Conservation (phyloP, 139 green algal species). For the Haematococcus lacustris region DNA sequence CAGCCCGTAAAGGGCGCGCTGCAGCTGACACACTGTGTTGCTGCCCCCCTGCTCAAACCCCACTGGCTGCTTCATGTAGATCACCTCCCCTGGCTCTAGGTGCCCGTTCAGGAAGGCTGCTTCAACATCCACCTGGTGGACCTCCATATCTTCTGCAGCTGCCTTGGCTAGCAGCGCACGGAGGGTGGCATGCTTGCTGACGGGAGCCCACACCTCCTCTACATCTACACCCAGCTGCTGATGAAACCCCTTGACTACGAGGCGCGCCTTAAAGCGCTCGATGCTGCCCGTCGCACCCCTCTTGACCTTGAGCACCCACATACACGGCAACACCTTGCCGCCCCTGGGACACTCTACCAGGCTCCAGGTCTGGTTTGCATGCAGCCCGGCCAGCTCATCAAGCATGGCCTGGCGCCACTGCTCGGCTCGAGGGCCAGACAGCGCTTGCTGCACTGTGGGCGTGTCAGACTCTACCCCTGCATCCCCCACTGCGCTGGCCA, state of each 20-base stretch:
- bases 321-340: constrained; percentile 13
- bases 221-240: constrained; percentile 32
- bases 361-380: constrained; percentile 2
- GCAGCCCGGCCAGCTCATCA: constrained; percentile 10
- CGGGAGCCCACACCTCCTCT: constrained; percentile 31
- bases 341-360: not conserved
- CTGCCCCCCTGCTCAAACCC: constrained; percentile 9
- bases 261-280: constrained; percentile 42
- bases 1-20: constrained; percentile 39
- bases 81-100: constrained; percentile 23
- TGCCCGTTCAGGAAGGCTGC: constrained; percentile 54
- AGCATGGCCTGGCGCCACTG: constrained; percentile 10
- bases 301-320: constrained; percentile 43
- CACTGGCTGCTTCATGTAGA: constrained; percentile 27
- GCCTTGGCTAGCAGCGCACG: constrained; percentile 17
- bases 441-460: not conserved
- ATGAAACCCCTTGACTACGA: constrained; percentile 45
- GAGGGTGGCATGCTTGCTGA: constrained; percentile 13
- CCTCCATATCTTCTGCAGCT: constrained; percentile 25
- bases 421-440: not conserved
- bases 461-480: not conserved
- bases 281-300: constrained; percentile 21
- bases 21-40: constrained; percentile 6
- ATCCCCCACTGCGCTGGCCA: too few species aligned
- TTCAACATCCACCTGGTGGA: constrained; percentile 45